Conservation (phyloP, 2,329 filamentous ascomycete genomes). For the Trichoderma koningiopsis region DNA sequence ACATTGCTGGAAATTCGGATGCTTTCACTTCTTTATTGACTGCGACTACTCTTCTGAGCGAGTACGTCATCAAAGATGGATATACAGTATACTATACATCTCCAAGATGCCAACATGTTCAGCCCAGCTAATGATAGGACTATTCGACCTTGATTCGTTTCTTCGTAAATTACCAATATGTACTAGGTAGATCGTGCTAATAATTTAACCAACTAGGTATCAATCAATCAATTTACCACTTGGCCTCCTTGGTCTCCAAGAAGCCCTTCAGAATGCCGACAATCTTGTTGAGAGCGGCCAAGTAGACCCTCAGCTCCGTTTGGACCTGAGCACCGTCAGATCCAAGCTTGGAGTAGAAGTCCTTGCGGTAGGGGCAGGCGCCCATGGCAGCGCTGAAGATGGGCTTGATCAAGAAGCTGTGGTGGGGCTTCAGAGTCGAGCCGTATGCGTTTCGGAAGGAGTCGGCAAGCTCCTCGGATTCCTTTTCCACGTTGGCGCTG, state of each 20-base stretch:
- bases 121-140: slow-evolving; percentile 11
- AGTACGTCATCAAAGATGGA: not conserved
- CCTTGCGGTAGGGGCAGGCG: slow-evolving; percentile 87
- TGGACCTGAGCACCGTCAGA: slow-evolving; percentile 64
- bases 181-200: slow-evolving; percentile 13
- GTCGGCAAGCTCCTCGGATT: slow-evolving; percentile 72
- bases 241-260: slow-evolving; percentile 57
- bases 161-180: slow-evolving; percentile 18
- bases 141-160: slow-evolving; percentile 8
- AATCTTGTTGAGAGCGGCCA: slow-evolving; percentile 75
- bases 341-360: slow-evolving; percentile 89
- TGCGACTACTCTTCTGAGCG: not conserved
- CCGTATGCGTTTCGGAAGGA: slow-evolving; percentile 88
- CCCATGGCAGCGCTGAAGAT: slow-evolving; percentile 92
- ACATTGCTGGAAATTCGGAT: not conserved
- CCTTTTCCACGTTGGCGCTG: slow-evolving; percentile 70
- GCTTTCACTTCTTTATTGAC: not conserved
- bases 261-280: slow-evolving; percentile 73
- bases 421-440: slow-evolving; percentile 86
- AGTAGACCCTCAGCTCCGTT: slow-evolving; percentile 67
- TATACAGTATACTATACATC: not conserved
- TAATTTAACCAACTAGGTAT: not conserved
- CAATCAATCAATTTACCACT: slow-evolving; percentile 49
- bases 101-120: slow-evolving; percentile 13
- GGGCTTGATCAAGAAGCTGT: slow-evolving; percentile 86